A percentile compares a stretch with the other conserved stretches of the same genome.
Conservation (phyloP, 148 eudicot genomes). For the Dianthus caryophyllus region DNA sequence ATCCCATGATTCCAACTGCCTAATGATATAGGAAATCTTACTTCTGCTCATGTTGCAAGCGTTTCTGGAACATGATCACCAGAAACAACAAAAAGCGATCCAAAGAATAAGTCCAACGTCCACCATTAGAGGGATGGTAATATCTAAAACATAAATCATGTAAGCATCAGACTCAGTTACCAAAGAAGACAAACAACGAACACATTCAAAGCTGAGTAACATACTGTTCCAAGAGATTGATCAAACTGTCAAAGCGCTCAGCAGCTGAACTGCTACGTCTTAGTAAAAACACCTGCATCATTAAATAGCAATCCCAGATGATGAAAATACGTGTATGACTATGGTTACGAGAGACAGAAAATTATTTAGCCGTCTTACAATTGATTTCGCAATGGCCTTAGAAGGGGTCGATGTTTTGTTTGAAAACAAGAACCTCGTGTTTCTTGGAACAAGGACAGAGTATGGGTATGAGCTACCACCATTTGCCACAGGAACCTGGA, state of each 20-base stretch:
- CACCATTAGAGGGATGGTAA: slow-evolving; percentile 99
- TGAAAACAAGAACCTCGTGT: slow-evolving; percentile 88
- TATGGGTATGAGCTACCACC: slow-evolving; percentile 84
- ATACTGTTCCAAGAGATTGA: slow-evolving; percentile 94
- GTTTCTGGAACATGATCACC: slow-evolving; percentile 73
- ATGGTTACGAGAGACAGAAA: not conserved
- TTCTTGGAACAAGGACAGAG: slow-evolving; percentile 83
- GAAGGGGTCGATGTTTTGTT: slow-evolving; percentile 72
- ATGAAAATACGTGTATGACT: slow-evolving; percentile 1
- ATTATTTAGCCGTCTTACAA: slow-evolving; percentile 47
- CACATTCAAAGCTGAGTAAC: slow-evolving; percentile 31
- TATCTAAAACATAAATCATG: slow-evolving; percentile 41
- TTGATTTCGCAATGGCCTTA: slow-evolving; percentile 91
- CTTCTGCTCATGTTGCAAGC: slow-evolving; percentile 74
- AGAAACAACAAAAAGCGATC: slow-evolving; percentile 81
- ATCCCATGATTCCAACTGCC: not conserved
- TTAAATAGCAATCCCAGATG: slow-evolving; percentile 1
- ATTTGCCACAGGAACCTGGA: slow-evolving; percentile 96
- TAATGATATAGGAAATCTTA: slow-evolving; percentile 29
- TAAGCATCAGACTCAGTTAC: slow-evolving; percentile 12
- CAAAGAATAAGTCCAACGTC: slow-evolving; percentile 90
- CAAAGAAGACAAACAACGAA: slow-evolving; percentile 16
- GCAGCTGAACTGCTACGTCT: slow-evolving; percentile 73
- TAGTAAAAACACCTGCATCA: slow-evolving; percentile 75
- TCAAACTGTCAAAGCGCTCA: slow-evolving; percentile 68